phyloP scores from a whole-genome alignment of 2,329 filamentous ascomycete genomes.

The Aspergillus sp. region DNA sequence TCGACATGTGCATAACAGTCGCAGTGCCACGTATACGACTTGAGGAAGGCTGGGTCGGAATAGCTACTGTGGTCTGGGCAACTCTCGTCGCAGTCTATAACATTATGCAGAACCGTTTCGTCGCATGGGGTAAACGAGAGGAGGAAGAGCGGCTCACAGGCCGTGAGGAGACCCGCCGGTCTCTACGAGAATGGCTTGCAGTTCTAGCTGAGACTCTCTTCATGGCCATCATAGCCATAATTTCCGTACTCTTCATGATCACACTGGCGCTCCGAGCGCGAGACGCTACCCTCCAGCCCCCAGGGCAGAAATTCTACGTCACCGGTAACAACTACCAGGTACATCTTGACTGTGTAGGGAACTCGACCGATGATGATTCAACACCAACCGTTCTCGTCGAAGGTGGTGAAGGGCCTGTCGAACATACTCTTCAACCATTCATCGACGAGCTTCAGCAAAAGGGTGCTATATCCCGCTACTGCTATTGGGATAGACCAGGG shows the following conservation, averaged over 20 bases:
- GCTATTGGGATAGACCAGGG: conserved; percentile 92
- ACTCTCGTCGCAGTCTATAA: conserved; percentile 77
- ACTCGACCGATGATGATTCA: conserved; percentile 45
- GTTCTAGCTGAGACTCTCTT: conserved; percentile 74
- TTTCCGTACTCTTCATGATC: conserved; percentile 72
- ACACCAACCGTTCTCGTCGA: conserved; percentile 84
- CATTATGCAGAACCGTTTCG: conserved; percentile 74
- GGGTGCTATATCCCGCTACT: conserved; percentile 83
- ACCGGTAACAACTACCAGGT: conserved; percentile 82
- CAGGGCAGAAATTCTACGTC: conserved; percentile 76
- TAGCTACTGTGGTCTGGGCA: conserved; percentile 80
- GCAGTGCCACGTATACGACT: conserved; percentile 71
- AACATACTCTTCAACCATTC: conserved; percentile 76
- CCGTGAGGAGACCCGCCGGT: conserved; percentile 78
- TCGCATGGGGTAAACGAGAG: conserved; percentile 87
- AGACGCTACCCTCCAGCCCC: conserved; percentile 71
- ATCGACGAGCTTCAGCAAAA: conserved; percentile 74
- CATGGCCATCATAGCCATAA: conserved; percentile 66
- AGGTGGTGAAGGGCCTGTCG: conserved; percentile 75
- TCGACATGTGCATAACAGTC: conserved; percentile 78
- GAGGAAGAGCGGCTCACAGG: conserved; percentile 93
- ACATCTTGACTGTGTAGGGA: conserved; percentile 78
- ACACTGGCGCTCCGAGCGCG: conserved; percentile 77
- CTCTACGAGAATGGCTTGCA: conserved; percentile 78
- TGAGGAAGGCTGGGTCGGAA: conserved; percentile 91